A percentile compares a stretch with the other conserved stretches of the same genome.
Evolutionary conservation across 106 monocot genomes (phyloP).

Genomic region (Dendrobium catenatum): DNA sequence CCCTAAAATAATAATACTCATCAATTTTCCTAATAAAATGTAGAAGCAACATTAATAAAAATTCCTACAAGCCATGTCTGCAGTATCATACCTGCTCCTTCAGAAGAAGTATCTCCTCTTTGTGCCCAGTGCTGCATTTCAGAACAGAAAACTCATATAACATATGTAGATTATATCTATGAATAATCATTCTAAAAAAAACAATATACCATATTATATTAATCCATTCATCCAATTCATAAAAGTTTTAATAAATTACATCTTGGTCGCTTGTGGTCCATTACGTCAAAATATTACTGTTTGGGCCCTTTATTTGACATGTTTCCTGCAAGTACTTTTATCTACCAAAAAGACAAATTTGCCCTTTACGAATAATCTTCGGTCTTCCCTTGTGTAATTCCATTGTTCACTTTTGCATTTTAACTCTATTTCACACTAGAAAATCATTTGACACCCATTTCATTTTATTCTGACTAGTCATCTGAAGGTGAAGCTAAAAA

Average conservation of each 20-base stretch:
- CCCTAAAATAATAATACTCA: too few relatives aligned
- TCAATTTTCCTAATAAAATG: neutral
- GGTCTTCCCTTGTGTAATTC: neutral
- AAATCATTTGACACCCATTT: neutral
- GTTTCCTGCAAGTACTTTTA: neutral
- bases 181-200: neutral
- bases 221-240: neutral
- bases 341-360: neutral
- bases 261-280: neutral
- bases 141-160: conserved; percentile 7
- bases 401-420: neutral
- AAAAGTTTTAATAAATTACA: neutral
- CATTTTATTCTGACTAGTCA: neutral
- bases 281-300: neutral
- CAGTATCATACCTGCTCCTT: conserved; percentile 55
- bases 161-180: neutral
- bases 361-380: neutral
- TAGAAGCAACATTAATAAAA: neutral
- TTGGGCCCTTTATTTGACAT: neutral
- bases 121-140: conserved; percentile 72
- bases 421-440: neutral
- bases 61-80: neutral
- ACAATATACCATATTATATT: neutral
- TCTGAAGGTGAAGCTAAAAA: too few relatives aligned
- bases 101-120: conserved; percentile 72